A percentile compares a stretch with the other conserved stretches of the same genome.
Evolutionary conservation across 495 filamentous ascomycete genomes (phyloP).

Genomic region (Penicillium parvum): DNA sequence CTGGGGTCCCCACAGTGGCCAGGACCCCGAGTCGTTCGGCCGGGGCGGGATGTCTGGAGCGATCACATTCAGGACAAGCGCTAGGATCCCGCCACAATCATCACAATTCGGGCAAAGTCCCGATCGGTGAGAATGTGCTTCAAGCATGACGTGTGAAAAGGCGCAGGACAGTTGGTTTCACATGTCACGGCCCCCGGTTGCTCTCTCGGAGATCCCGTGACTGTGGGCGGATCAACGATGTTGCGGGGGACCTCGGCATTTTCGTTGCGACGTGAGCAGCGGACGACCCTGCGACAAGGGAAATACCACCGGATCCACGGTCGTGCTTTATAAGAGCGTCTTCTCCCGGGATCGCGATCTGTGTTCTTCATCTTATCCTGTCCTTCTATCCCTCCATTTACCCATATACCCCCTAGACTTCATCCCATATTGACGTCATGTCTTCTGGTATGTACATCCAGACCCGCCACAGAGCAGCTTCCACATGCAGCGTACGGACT

Average conservation of each 20-base stretch:
- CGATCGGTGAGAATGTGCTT: background rate
- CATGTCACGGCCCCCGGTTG: background rate
- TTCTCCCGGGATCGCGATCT: slow-evolving; percentile 9
- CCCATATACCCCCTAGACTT: slow-evolving; percentile 7
- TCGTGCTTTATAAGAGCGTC: slow-evolving; percentile 24
- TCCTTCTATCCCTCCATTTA: slow-evolving; percentile 6
- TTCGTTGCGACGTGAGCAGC: slow-evolving; percentile 18
- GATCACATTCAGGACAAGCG: slow-evolving; percentile 4
- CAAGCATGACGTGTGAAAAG: slow-evolving; percentile 4
- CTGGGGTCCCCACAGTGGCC: slow-evolving; percentile 2
- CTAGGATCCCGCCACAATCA: slow-evolving; percentile 2
- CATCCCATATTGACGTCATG: slow-evolving; percentile 35
- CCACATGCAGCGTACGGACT: slow-evolving; percentile 4
- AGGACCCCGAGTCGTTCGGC: background rate
- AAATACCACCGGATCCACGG: slow-evolving; percentile 28
- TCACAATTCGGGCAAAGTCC: background rate
- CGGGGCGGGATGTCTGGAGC: background rate
- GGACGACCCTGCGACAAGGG: slow-evolving; percentile 28
- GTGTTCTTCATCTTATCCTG: slow-evolving; percentile 8
- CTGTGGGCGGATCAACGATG: slow-evolving; percentile 32
- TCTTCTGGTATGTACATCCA: slow-evolving; percentile 35
- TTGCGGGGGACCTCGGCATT: slow-evolving; percentile 38
- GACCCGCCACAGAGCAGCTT: background rate
- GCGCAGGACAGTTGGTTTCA: background rate
- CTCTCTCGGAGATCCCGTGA: slow-evolving; percentile 30